Conservation (phyloP, 1,284 basidiomycete species). For the Anthracocystis setariae region DNA sequence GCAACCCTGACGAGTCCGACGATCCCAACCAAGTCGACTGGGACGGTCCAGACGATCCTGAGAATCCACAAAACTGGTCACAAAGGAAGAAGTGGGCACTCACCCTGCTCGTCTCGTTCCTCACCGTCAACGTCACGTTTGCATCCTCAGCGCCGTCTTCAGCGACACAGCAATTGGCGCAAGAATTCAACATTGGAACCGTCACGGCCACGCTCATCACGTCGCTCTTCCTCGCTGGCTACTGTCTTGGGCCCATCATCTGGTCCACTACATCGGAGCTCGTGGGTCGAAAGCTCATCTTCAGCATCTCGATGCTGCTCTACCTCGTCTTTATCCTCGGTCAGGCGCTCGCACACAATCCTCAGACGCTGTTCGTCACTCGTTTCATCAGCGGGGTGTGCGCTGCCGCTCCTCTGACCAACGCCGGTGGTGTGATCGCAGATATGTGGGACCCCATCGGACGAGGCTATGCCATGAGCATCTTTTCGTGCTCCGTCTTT, state of each 20-base stretch:
- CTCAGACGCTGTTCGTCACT: slow-evolving; percentile 56
- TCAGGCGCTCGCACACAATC: slow-evolving; percentile 57
- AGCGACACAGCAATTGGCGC: slow-evolving; percentile 22
- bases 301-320: slow-evolving; percentile 54
- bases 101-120: slow-evolving; percentile 51
- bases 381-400: slow-evolving; percentile 61
- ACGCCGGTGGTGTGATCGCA: slow-evolving; percentile 57
- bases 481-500: slow-evolving; percentile 63
- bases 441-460: slow-evolving; percentile 64
- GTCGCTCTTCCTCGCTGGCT: slow-evolving; percentile 61
- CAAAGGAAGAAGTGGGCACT: slow-evolving; percentile 37
- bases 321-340: slow-evolving; percentile 63
- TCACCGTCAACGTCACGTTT: slow-evolving; percentile 62
- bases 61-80: slow-evolving; percentile 58
- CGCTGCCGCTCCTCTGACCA: slow-evolving; percentile 41
- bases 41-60: slow-evolving; percentile 47
- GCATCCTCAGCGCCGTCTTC: slow-evolving; percentile 63
- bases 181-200: slow-evolving; percentile 36
- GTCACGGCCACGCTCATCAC: slow-evolving; percentile 61
- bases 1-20: slow-evolving; percentile 30
- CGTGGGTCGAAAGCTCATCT: slow-evolving; percentile 63
- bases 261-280: slow-evolving; percentile 55
- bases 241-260: slow-evolving; percentile 50
- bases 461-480: slow-evolving; percentile 63
- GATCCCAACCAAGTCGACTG: slow-evolving; percentile 42